Percentiles rank a stretch among this genome's conserved stretches.
phyloP scores from a whole-genome alignment of 345 rosid genomes.

The Eucalyptus regnans region DNA sequence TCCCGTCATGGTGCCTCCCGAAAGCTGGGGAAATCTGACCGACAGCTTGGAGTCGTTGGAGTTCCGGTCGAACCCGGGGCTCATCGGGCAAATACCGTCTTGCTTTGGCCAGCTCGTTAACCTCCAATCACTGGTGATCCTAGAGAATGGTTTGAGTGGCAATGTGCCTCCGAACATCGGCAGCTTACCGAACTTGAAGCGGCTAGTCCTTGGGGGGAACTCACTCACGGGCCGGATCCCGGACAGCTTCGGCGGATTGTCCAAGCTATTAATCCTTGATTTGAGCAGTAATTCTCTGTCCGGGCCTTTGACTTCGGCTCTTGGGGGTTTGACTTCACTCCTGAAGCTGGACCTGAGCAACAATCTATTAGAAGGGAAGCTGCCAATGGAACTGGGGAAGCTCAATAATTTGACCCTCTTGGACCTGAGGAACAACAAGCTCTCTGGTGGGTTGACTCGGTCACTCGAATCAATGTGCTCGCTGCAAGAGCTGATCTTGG shows the following conservation, averaged over 20 bases:
- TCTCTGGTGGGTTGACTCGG: slow-evolving; percentile 54
- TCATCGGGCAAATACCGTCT: slow-evolving; percentile 53
- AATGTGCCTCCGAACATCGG: slow-evolving; percentile 35
- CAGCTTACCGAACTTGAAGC: slow-evolving; percentile 41
- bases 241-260: slow-evolving; percentile 27
- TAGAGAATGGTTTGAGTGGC: slow-evolving; percentile 65
- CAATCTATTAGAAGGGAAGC: slow-evolving; percentile 44
- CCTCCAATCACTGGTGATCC: slow-evolving; percentile 63
- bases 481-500: slow-evolving; percentile 50
- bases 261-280: slow-evolving; percentile 59
- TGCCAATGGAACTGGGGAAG: slow-evolving; percentile 33
- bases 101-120: slow-evolving; percentile 36
- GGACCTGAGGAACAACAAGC: slow-evolving; percentile 63
- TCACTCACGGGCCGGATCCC: slow-evolving; percentile 51
- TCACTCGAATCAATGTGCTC: slow-evolving; percentile 50
- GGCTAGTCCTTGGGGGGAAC: slow-evolving; percentile 68
- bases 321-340: slow-evolving; percentile 48
- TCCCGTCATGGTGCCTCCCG: slow-evolving; percentile 23
- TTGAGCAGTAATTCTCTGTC: slow-evolving; percentile 65
- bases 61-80: slow-evolving; percentile 74
- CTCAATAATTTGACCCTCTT: slow-evolving; percentile 64
- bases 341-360: slow-evolving; percentile 81
- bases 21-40: slow-evolving; percentile 46
- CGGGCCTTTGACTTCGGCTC: slow-evolving; percentile 41
- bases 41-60: slow-evolving; percentile 52